phyloP scores from a whole-genome alignment of 208 protist species.

The Crithidia sp. region DNA sequence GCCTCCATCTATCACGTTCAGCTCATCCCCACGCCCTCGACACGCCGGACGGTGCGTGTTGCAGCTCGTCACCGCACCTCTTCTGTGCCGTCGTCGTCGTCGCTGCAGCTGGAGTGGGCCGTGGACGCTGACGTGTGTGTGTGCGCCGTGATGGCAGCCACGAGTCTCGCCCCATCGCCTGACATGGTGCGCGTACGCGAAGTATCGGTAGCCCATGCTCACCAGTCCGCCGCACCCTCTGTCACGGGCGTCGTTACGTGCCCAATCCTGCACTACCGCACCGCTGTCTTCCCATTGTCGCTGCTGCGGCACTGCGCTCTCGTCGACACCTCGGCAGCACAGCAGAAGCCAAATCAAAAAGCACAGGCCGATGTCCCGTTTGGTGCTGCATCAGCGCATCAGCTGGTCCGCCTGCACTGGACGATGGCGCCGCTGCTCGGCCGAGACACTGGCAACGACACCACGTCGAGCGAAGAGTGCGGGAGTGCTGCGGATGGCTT shows the following conservation, averaged over 20 bases:
- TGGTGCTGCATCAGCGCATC: not conserved
- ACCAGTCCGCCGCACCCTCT: not conserved
- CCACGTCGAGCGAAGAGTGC: not conserved
- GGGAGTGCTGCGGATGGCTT: no score
- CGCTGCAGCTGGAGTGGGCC: slow-evolving; percentile 6
- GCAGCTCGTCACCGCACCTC: no score
- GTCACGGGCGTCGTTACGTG: slow-evolving; percentile 5
- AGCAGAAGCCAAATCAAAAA: not conserved
- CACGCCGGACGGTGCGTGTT: not conserved
- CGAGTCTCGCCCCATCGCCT: not conserved
- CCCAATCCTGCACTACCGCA: slow-evolving; percentile 15
- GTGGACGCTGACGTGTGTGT: slow-evolving; percentile 12
- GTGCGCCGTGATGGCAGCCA: slow-evolving; percentile 17
- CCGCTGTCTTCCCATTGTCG: slow-evolving; percentile 9
- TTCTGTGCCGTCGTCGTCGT: not conserved
- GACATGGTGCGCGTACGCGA: slow-evolving; percentile 9
- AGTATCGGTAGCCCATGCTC: not conserved
- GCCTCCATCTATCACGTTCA: slow-evolving; percentile 26
- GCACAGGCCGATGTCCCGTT: no score
- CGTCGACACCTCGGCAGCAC: no score
- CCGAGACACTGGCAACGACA: not conserved
- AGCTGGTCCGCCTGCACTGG: slow-evolving; percentile 8
- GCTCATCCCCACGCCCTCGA: slow-evolving; percentile 6
- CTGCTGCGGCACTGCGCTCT: slow-evolving; percentile 15
- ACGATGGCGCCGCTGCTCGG: not conserved